Evolutionary conservation across 2,329 filamentous ascomycete genomes (phyloP).

Genomic region (Dothistroma pini): DNA sequence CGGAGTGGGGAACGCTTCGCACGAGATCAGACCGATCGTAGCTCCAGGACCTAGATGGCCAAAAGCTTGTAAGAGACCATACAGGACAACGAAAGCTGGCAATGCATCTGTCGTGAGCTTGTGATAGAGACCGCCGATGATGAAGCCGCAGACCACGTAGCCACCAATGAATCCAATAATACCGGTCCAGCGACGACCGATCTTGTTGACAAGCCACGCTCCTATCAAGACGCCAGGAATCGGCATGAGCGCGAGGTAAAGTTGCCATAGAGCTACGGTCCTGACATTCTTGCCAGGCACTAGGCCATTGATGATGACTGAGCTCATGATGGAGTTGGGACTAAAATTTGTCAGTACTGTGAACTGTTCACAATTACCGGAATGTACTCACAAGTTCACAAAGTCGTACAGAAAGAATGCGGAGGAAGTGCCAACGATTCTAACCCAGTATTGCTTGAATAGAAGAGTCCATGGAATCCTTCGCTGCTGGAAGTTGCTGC

Average conservation of each 20-base stretch:
- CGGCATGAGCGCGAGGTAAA: slow-evolving; percentile 45
- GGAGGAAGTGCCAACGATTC: slow-evolving; percentile 20
- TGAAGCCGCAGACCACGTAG: slow-evolving; percentile 51
- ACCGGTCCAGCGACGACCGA: slow-evolving; percentile 51
- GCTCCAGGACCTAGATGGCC: slow-evolving; percentile 52
- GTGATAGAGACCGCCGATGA: slow-evolving; percentile 50
- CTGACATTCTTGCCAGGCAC: slow-evolving; percentile 37
- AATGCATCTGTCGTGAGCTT: slow-evolving; percentile 44
- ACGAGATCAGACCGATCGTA: slow-evolving; percentile 50
- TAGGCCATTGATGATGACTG: slow-evolving; percentile 39
- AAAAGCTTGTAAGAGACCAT: slow-evolving; percentile 50
- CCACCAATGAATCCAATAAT: slow-evolving; percentile 49
- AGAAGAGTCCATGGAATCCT: slow-evolving; percentile 47
- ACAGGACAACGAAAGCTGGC: slow-evolving; percentile 52
- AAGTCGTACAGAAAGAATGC: slow-evolving; percentile 40
- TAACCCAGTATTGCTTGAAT: slow-evolving; percentile 35
- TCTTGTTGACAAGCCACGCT: slow-evolving; percentile 45
- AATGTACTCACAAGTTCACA: slow-evolving; percentile 47
- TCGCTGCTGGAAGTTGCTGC: slow-evolving; percentile 46
- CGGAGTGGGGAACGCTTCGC: slow-evolving; percentile 52
- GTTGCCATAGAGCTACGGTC: slow-evolving; percentile 48
- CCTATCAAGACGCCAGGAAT: slow-evolving; percentile 52
- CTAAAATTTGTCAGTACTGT: slow-evolving; percentile 38
- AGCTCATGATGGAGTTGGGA: slow-evolving; percentile 48
- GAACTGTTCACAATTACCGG: slow-evolving; percentile 34